Evolutionary conservation across 1,284 basidiomycete genomes (phyloP).

Genomic region (Ganoderma lucidum): DNA sequence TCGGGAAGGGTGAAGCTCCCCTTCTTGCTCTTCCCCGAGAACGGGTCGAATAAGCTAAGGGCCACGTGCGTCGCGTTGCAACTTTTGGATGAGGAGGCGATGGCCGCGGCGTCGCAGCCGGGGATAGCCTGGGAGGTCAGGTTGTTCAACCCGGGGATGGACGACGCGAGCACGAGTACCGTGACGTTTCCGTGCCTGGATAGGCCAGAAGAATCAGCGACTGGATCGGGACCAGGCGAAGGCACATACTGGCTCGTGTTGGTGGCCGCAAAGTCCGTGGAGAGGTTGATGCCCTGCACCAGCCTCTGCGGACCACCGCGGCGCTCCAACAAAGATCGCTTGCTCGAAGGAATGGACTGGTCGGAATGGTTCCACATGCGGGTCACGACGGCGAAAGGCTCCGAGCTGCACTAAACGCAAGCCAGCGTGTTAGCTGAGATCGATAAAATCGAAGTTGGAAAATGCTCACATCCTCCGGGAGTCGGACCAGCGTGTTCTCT

Average conservation of each 20-base stretch:
- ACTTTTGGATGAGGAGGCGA: too few species aligned
- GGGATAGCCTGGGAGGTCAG: too few species aligned
- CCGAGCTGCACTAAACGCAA: slow-evolving; percentile 48
- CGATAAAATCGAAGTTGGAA: neutral
- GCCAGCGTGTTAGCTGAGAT: neutral
- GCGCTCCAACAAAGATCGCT: slow-evolving; percentile 41
- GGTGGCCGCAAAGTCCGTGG: slow-evolving; percentile 49
- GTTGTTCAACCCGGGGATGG: neutral
- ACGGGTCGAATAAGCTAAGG: neutral
- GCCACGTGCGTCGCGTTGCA: neutral
- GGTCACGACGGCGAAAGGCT: slow-evolving; percentile 57
- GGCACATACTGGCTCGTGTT: slow-evolving; percentile 42
- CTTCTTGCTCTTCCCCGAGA: neutral
- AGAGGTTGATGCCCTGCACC: slow-evolving; percentile 51
- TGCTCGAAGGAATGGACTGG: slow-evolving; percentile 48
- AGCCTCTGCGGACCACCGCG: slow-evolving; percentile 42
- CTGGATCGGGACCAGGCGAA: neutral
- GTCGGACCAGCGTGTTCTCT: slow-evolving; percentile 56
- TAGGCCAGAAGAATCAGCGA: neutral
- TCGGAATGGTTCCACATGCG: slow-evolving; percentile 46
- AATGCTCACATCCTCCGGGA: slow-evolving; percentile 41
- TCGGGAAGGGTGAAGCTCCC: slow-evolving; percentile 10
- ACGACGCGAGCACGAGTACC: neutral
- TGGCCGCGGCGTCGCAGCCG: too few species aligned
- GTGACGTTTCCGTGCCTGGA: slow-evolving; percentile 6